phyloP scores from a whole-genome alignment of 129 eudicot genomes.

The Chrysanthemum makinoi region DNA sequence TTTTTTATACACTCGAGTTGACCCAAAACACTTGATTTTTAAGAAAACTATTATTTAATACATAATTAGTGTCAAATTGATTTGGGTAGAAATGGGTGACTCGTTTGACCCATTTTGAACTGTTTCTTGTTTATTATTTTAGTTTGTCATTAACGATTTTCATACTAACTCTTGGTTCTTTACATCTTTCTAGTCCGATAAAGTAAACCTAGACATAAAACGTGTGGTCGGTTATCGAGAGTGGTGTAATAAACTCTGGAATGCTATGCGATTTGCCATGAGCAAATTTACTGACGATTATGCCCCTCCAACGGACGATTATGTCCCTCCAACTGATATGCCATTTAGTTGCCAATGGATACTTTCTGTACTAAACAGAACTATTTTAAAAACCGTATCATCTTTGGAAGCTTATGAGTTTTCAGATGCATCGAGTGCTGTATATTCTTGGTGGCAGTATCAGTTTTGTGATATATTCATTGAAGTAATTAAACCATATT shows the following conservation, averaged over 20 bases:
- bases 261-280: slow-evolving; percentile 93
- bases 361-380: slow-evolving; percentile 77
- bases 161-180: slow-evolving; percentile 16
- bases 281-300: slow-evolving; percentile 81
- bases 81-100: no score
- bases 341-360: slow-evolving; percentile 95
- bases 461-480: slow-evolving; percentile 86
- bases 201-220: slow-evolving; percentile 84
- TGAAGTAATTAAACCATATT: slow-evolving; percentile 82
- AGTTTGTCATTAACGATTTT: no score
- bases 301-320: slow-evolving; percentile 52
- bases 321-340: slow-evolving; percentile 39
- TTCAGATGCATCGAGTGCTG: slow-evolving; percentile 90
- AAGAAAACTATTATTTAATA: no score
- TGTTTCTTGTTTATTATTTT: not conserved
- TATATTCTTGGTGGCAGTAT: slow-evolving; percentile 84
- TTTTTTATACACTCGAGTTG: no score
- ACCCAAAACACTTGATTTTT: no score
- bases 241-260: slow-evolving; percentile 97
- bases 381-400: slow-evolving; percentile 57
- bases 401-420: slow-evolving; percentile 73
- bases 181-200: slow-evolving; percentile 63
- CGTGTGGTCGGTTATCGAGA: slow-evolving; percentile 87
- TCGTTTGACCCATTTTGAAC: no score
- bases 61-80: no score